Evolutionary conservation across 2,329 filamentous ascomycete genomes (phyloP).

Genomic region (Setomelanomma holmii): DNA sequence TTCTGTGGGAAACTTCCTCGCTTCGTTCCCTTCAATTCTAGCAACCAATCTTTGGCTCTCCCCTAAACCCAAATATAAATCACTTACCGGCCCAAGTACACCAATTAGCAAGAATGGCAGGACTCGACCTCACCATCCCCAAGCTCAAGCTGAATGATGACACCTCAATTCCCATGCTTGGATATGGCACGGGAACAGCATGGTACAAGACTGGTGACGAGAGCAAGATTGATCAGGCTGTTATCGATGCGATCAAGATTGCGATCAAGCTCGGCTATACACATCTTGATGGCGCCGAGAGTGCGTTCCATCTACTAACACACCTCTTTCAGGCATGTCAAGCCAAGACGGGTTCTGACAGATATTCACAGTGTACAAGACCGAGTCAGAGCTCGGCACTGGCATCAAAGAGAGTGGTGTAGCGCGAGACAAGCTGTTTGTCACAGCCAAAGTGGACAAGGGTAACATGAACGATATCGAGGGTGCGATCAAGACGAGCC

Average conservation of each 20-base stretch:
- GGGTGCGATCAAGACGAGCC: slow-evolving; percentile 60
- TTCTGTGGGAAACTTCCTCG: no score
- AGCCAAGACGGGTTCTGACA: background rate
- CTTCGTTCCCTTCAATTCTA: background rate
- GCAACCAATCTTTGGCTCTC: no score
- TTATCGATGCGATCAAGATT: slow-evolving; percentile 63
- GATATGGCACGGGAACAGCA: slow-evolving; percentile 76
- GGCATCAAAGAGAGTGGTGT: slow-evolving; percentile 56
- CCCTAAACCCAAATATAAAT: no score
- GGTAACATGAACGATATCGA: slow-evolving; percentile 62
- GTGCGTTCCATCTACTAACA: slow-evolving; percentile 49
- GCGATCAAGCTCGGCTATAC: slow-evolving; percentile 74
- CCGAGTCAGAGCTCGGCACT: slow-evolving; percentile 57
- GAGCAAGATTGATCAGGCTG: slow-evolving; percentile 62
- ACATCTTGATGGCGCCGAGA: slow-evolving; percentile 78
- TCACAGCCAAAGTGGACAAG: slow-evolving; percentile 64
- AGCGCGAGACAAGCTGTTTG: slow-evolving; percentile 55
- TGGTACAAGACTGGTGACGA: slow-evolving; percentile 63
- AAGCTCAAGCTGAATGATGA: slow-evolving; percentile 76
- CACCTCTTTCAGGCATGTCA: background rate
- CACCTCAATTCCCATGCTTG: slow-evolving; percentile 73
- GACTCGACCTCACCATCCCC: slow-evolving; percentile 59
- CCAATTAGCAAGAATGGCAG: slow-evolving; percentile 45
- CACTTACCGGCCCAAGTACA: no score
- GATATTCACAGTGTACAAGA: slow-evolving; percentile 55